A percentile compares a stretch with the other conserved stretches of the same genome.
Conservation (phyloP, 441 rosid species). For the Bocquillonia castaneifolia region DNA sequence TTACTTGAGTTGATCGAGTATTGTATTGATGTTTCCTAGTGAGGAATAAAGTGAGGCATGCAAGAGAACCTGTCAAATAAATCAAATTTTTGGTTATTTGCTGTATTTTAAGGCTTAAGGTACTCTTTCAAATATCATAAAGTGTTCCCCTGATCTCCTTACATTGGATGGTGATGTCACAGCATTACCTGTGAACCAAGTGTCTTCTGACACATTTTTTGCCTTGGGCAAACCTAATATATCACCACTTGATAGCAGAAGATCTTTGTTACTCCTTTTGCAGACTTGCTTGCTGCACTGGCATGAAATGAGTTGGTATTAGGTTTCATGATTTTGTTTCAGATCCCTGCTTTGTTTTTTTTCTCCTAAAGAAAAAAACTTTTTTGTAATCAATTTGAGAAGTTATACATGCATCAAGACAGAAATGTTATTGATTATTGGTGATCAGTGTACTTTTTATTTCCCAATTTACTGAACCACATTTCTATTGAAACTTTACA, state of each 20-base stretch:
- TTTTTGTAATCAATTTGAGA: neutral
- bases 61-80: neutral
- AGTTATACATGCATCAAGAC: neutral
- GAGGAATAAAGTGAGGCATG: neutral
- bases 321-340: neutral
- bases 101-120: neutral
- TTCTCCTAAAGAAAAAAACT: neutral
- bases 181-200: neutral
- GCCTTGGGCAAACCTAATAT: neutral
- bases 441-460: neutral
- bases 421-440: neutral
- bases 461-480: neutral
- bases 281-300: neutral
- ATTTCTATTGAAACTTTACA: neutral
- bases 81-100: neutral
- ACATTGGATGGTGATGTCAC: neutral
- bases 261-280: neutral
- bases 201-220: neutral
- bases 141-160: conserved; percentile 1
- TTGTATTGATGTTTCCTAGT: neutral
- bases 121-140: neutral
- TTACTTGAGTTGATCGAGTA: too few species aligned
- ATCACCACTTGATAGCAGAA: neutral
- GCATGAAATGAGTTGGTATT: neutral
- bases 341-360: neutral